Base-by-base conservation (phyloP, 2,329 filamentous ascomycete species). In the Ophiobolus disseminans region DNA sequence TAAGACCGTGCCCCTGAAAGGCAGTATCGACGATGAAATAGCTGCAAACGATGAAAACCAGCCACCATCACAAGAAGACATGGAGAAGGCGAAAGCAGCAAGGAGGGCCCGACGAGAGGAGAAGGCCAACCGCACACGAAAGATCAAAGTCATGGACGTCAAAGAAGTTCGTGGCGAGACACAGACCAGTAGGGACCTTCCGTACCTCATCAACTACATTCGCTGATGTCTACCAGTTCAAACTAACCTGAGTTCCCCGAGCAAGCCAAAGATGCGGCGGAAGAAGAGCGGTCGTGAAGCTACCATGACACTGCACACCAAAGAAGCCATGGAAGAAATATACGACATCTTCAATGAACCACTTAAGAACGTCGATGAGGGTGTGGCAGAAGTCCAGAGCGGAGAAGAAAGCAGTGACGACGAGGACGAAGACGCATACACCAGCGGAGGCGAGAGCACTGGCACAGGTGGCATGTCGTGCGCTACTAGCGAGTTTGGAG, bases 261-360 rank as follows among this genome's bases (percentile, higher is more conserved):
- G 86, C n/a, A 86, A 86, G 3, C 58, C 62, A 7, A 97, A 95
- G 73, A 81, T 93, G 45, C 61, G 64, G 46, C 88, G 87, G 80
- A 90, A 90, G 72, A 94, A 89, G 70, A 86, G 86, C 41, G 81
- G 80, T 9, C 57, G 54, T 26, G 93, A 97, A 73, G 90, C 92
- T n/a, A 99, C 94, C 1, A 97, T 99, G 92, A 99, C 94, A 0
- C 84, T 99, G 58, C 91, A 97, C 68, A 99, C 94, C 10, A 90
- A 85, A 62, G 93, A 94, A 57, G 94, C 94, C 4, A 97, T 93
- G 54, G 92, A 97, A 62, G 94, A 99, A 62, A 97, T 99, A 42
- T 97, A 97, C 65, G 91, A 91, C 48, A 90, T 99, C 38, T 99
- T 97, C 75, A 97, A 94, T 65, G 89, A 94, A 48, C 93, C 94